These are phyloP conservation scores for Leishmania aethiopica DNA, from an alignment of 208 protist genomes.

Conservation along the genomic window DNA sequence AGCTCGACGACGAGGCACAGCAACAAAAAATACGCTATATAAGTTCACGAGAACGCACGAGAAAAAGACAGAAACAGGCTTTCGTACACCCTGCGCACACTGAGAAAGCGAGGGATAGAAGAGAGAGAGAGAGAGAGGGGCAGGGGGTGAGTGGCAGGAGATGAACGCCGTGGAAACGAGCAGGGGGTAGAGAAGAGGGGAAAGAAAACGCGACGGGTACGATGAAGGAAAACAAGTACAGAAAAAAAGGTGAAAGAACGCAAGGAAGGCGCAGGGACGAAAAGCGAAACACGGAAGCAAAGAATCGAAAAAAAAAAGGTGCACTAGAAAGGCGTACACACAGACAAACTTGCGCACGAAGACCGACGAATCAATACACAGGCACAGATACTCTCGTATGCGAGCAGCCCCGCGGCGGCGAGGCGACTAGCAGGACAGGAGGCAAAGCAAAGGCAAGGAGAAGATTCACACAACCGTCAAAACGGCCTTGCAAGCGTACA, in stretches of 20 bases:
- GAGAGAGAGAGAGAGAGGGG: not conserved
- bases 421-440: not conserved
- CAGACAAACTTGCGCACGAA: not conserved
- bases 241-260: too few species aligned
- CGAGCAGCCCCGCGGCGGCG: not conserved
- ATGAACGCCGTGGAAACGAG: not conserved
- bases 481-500: not conserved
- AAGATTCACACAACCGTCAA: not conserved
- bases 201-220: not conserved
- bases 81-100: not conserved
- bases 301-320: conserved; percentile 15
- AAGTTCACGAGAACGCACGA: not conserved
- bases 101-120: conserved; percentile 20
- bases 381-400: not conserved
- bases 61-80: not conserved
- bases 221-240: conserved; percentile 12
- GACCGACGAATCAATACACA: not conserved
- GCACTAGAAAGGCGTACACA: not conserved
- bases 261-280: conserved; percentile 17
- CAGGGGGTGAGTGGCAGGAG: not conserved
- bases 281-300: not conserved
- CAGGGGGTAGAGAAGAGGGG: not conserved
- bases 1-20: not conserved
- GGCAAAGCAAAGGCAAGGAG: not conserved
- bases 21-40: not conserved